Base-by-base conservation (phyloP, 2,329 filamentous ascomycete genomes). In the Diaporthe aspalathi region DNA sequence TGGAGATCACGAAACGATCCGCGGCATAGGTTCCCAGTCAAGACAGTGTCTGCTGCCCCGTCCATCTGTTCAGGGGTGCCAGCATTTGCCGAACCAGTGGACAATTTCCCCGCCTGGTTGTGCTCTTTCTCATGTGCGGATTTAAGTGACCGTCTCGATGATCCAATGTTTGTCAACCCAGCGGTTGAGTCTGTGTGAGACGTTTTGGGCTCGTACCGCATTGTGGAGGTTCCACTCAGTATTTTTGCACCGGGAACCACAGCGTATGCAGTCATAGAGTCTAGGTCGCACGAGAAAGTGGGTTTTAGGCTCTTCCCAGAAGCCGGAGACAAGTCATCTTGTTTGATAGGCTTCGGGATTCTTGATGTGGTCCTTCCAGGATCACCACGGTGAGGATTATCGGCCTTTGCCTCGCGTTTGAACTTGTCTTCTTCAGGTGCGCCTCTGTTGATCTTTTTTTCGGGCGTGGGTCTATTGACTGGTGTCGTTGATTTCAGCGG, bases 141-240 rank as follows among this genome's bases (percentile, higher is more conserved):
- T 32, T 24, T 53, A 12, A 49, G 45, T n/a, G 72, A 71, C 8
- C 52, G 40, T n/a, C 45, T 63, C 17, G 66, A 49, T 22, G 68
- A 53, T 22, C 45, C 38, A 43, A 43, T 7, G 17, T 56, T 67
- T 17, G 43, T 40, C 54, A 43, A 38, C 24, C 32, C 35, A 50
- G 50, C 9, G 9, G 40, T 6, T 12, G 57, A 35, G 22, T 69
- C 65, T 27, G 56, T 29, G n/a, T 69, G 17, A 12, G 65, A 56
- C 3, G 35, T 29, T n/a, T 32, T 69, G 27, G 72, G 72, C 56
- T 66, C 69, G 16, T 49, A 67, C 17, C 52, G 65, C 50, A 73
- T 66, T 27, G 72, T 73, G 8, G 72, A 73, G 27, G 69, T 54
- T n/a, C 69, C 72, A 49, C 43, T 71, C 40, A 73, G n/a, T 29